Base-by-base conservation (phyloP, 2,329 filamentous ascomycete genomes). In the Cordyceps sp. region DNA sequence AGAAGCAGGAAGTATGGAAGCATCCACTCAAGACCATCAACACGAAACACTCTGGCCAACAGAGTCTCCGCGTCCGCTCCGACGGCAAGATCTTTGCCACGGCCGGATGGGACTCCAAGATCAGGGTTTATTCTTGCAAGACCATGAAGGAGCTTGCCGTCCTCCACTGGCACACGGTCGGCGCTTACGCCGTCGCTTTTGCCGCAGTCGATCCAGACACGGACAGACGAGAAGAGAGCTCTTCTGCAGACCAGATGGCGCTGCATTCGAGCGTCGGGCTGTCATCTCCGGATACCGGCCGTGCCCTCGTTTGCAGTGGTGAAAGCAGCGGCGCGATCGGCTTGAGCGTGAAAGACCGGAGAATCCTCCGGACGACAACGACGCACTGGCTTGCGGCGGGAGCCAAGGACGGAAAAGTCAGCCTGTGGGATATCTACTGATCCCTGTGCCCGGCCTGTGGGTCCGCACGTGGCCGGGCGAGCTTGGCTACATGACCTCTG, bases 391-490 rank as follows among this genome's bases (percentile, higher is more conserved):
- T 96, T 32, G 90, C 79, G 14, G 83, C 74, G 1, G 90, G 90
- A 2, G 80, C 82, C 34, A 98, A 96, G 52, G 90, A 96, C 58
- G 90, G 88, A 14, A 93, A 92, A 52, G 73, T 96, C 39, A 93
- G 84, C 48, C 59, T 98, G 42, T 98, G 90, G 90, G 83, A 94
- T 58, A 75, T 96, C 36, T 98, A 90, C 52, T 86, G 45, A 59
- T 17, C 17, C 20, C 21, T 7, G 6, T 16, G 9, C 12, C 10
- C 14, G 21, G 16, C 15, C 10, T 24, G 21, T 13, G 12, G 10
- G 29, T 4, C n/a, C 9, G 9, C n/a, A n/a, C n/a, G n/a, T n/a
- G n/a, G n/a, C n/a, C n/a, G 12, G 6, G 12, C 10, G 7, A 16
- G n/a, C 9, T 7, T 26, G 9, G 14, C 9, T 6, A 26, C 6